Percentiles rank a stretch among this genome's conserved stretches.
Conservation (phyloP, 345 rosid species). For the Populus nigra region DNA sequence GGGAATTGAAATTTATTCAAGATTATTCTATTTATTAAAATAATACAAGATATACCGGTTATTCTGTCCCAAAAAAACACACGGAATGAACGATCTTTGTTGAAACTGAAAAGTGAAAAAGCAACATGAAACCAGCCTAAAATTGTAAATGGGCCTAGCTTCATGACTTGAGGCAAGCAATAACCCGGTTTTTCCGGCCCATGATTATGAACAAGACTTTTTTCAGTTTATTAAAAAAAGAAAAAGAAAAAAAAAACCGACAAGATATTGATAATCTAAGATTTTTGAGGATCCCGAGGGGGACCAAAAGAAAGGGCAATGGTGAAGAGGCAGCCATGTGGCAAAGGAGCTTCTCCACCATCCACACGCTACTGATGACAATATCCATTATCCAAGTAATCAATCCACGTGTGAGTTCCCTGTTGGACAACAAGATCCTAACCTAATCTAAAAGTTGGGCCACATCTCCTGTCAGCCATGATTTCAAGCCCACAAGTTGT, state of each 20-base stretch:
- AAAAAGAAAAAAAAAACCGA: too few species aligned
- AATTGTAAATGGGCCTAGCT: too few species aligned
- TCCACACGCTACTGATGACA: not conserved
- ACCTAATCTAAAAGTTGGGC: constrained; percentile 50
- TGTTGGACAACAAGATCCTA: constrained; percentile 65
- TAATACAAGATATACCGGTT: too few species aligned
- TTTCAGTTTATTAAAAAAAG: too few species aligned
- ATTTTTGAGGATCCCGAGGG: not conserved
- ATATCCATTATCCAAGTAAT: constrained; percentile 51
- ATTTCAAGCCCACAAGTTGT: constrained; percentile 31
- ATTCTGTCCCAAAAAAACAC: too few species aligned
- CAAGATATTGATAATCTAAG: not conserved
- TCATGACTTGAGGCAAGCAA: too few species aligned
- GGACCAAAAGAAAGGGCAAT: not conserved
- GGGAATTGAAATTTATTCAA: too few species aligned
- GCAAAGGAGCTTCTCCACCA: not conserved
- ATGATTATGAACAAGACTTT: too few species aligned
- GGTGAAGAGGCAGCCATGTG: constrained; percentile 37
- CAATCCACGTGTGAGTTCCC: constrained; percentile 51
- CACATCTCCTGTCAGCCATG: constrained; percentile 20
- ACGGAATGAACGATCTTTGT: too few species aligned
- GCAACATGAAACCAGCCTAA: not conserved
- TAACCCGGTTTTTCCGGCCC: too few species aligned
- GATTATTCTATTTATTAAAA: too few species aligned
- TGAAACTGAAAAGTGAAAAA: not conserved